Evolutionary conservation across 1,139 yeast genomes (phyloP), one percentile per base, ranked within the genome.

Genomic region (Yamadazyma jaroonii): DNA sequence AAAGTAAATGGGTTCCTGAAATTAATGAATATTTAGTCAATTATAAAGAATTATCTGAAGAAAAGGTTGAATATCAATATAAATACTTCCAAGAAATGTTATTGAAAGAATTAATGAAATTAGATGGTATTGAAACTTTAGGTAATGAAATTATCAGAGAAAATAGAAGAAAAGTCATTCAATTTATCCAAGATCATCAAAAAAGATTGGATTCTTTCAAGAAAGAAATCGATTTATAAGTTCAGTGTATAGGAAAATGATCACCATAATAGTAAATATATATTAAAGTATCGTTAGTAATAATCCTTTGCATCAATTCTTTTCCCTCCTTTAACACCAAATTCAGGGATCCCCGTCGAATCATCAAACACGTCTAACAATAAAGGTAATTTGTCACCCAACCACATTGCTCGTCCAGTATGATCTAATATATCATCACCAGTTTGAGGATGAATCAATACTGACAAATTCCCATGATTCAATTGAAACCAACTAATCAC

Each of bases 21-120:
- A 71, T 72, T 43, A 73, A 71, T 45, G 62, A 59, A 9, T 70
- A 66, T 46, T 57, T 71, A 38, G 62, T 57, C 34, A 57, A 51
- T 37, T 64, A 61, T 52, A 53, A 52, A 40, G 40, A 42, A 28
- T 55, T 75, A 61, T 48, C 62, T 43, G 43, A 52, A 21, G 64
- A 71, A 3, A 74, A 72, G 31, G 55, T 66, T 29, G 64, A 68
- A 33, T 82, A 77, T 54, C 73, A 74, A 52, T 74, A 68, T 48
- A 73, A 76, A 37, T 84, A 68, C 53, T 79, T 71, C 53, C 82
- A 79, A 46, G 94, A 84, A 54, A 74, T 75, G 72, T 62, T 84
- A 36, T 64, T 84, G 55, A 83, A 84, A 53, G 72, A 82, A 47
- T 59, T 83, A 48, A 69, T 84, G 69, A 76, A 73, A 42, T 64